Evolutionary conservation across 257 asterid genomes (phyloP).

Genomic region (Petrea volubilis): DNA sequence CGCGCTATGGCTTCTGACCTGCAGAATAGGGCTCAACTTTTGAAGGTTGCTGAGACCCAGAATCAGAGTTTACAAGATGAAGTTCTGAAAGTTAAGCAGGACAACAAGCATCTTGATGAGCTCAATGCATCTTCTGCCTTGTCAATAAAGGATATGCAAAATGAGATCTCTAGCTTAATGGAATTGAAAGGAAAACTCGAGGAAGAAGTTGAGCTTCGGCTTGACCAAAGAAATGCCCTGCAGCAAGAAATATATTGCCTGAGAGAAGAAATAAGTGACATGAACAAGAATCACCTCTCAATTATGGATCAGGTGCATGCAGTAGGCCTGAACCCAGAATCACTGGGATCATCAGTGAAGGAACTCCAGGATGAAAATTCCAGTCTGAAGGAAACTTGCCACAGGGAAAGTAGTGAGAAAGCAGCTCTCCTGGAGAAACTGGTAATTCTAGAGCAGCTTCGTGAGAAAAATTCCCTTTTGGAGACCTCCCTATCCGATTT

Average conservation of each 20-base stretch:
- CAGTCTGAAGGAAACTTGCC: conserved; percentile 51
- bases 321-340: conserved; percentile 63
- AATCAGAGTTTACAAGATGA: conserved; percentile 73
- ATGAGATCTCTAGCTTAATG: conserved; percentile 60
- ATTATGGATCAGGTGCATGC: conserved; percentile 67
- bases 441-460: conserved; percentile 73
- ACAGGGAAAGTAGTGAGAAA: conserved; percentile 63
- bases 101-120: conserved; percentile 68
- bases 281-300: conserved; percentile 54
- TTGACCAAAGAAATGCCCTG: conserved; percentile 88
- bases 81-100: conserved; percentile 60
- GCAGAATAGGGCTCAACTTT: conserved; percentile 65
- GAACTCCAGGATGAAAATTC: conserved; percentile 64
- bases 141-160: conserved; percentile 66
- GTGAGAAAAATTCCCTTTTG: conserved; percentile 75
- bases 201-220: conserved; percentile 88
- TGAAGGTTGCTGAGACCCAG: conserved; percentile 52
- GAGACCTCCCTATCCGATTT: conserved; percentile 82
- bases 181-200: conserved; percentile 68
- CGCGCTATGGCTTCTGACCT: conserved; percentile 67
- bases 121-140: conserved; percentile 58
- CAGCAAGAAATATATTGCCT: conserved; percentile 95
- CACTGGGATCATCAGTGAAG: conserved; percentile 61
- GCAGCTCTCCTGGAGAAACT: conserved; percentile 67
- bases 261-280: conserved; percentile 77